phyloP scores from a whole-genome alignment of 2,329 filamentous ascomycete species.

The Stenocarpella maydis region DNA sequence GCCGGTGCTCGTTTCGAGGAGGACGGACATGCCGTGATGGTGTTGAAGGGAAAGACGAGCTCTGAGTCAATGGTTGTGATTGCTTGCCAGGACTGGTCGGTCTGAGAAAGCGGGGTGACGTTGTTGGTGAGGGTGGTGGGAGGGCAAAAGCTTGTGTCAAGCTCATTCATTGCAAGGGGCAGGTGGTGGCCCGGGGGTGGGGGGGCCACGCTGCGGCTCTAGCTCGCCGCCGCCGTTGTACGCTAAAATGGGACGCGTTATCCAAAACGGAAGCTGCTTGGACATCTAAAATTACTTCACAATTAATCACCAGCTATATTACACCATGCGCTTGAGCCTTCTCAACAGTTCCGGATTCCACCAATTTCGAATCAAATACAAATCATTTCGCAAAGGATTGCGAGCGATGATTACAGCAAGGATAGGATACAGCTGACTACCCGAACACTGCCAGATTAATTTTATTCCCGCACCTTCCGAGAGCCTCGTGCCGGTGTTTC shows the following conservation, averaged over 20 bases:
- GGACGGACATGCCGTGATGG: constrained; percentile 76
- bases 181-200: too few relatives aligned
- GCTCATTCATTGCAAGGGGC: not conserved
- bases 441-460: not conserved
- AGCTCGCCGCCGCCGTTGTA: not conserved
- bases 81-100: not conserved
- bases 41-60: not conserved
- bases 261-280: constrained; percentile 2
- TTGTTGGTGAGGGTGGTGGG: not conserved
- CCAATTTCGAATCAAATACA: not conserved
- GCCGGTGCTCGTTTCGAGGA: constrained; percentile 90
- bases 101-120: not conserved
- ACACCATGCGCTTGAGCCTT: not conserved
- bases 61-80: not conserved
- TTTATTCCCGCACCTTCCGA: not conserved
- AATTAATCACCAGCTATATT: not conserved
- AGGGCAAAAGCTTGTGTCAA: not conserved
- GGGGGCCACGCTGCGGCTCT: not conserved
- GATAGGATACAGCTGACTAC: not conserved
- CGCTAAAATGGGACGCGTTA: not conserved
- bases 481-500: not conserved
- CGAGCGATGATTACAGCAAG: constrained; percentile 15
- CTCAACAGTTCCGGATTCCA: not conserved
- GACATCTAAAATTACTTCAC: constrained; percentile 3
- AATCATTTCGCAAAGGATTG: not conserved